These are phyloP conservation scores for Trametes hirsuta DNA, from an alignment of 1,284 basidiomycete genomes.

Conservation along the genomic window DNA sequence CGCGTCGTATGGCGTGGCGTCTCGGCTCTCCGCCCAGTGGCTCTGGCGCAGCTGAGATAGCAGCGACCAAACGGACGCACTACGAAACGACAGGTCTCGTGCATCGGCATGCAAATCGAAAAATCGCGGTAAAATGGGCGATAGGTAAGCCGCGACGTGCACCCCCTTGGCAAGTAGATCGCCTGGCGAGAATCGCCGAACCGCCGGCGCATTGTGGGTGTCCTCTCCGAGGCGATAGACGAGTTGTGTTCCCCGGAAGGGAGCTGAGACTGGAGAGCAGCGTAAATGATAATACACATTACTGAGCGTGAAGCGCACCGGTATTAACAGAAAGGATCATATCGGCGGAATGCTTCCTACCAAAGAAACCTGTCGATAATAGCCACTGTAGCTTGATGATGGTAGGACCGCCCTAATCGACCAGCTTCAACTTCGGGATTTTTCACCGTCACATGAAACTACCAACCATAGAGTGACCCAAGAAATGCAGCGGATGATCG, in stretches of 20 bases:
- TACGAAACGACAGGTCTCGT: conserved; percentile 43
- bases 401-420: conserved; percentile 51
- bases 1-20: conserved; percentile 51
- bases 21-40: conserved; percentile 52
- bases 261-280: conserved; percentile 43
- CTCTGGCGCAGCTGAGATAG: conserved; percentile 47
- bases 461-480: conserved; percentile 57
- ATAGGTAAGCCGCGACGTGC: conserved; percentile 47
- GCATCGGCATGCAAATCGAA: conserved; percentile 51
- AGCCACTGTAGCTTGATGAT: conserved; percentile 52
- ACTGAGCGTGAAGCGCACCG: conserved; percentile 31
- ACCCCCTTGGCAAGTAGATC: conserved; percentile 43
- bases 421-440: too few species aligned
- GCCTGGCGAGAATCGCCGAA: conserved; percentile 47
- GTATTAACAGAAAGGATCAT: conserved; percentile 53
- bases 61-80: conserved; percentile 39
- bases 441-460: too few species aligned
- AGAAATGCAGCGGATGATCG: conserved; percentile 50
- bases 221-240: conserved; percentile 52
- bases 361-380: conserved; percentile 46
- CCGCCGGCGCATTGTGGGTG: conserved; percentile 43
- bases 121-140: conserved; percentile 42
- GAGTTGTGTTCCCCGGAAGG: conserved; percentile 52
- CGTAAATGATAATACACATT: neutral
- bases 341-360: conserved; percentile 40